phyloP scores from a whole-genome alignment of 2,329 filamentous ascomycete species.

The Pseudopithomyces chartarum region DNA sequence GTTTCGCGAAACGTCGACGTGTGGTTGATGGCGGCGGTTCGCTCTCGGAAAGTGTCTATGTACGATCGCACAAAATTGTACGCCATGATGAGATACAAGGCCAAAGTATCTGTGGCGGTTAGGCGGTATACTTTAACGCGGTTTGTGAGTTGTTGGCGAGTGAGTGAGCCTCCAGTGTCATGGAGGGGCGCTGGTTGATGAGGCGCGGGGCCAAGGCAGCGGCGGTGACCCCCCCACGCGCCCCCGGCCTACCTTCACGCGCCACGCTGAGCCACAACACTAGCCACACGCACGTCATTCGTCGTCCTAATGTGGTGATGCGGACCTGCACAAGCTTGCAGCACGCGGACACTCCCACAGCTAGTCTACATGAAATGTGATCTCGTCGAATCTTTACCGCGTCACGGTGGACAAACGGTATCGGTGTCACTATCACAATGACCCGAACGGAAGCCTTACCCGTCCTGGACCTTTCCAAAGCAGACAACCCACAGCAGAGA shows the following conservation, averaged over 20 bases:
- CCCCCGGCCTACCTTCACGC: not conserved
- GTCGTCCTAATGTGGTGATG: not conserved
- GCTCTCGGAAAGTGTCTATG: slow-evolving; percentile 88
- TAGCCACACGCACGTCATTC: slow-evolving; percentile 17
- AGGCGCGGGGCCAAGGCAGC: slow-evolving; percentile 3
- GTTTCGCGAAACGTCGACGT: slow-evolving; percentile 93
- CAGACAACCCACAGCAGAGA: slow-evolving; percentile 41
- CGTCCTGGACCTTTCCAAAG: slow-evolving; percentile 55
- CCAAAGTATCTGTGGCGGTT: not conserved
- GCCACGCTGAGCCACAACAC: not conserved
- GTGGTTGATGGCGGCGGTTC: slow-evolving; percentile 84
- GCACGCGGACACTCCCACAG: slow-evolving; percentile 11
- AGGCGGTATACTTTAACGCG: not conserved
- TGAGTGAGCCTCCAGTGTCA: slow-evolving; percentile 5
- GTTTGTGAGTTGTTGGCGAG: slow-evolving; percentile 5
- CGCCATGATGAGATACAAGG: slow-evolving; percentile 66
- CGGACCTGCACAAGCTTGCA: not conserved
- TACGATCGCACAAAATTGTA: slow-evolving; percentile 79
- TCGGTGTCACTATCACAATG: slow-evolving; percentile 8
- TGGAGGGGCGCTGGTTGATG: not conserved
- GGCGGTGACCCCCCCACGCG: not conserved
- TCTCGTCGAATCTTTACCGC: not conserved
- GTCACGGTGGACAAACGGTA: slow-evolving; percentile 4
- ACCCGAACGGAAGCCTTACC: slow-evolving; percentile 46
- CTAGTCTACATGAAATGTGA: slow-evolving; percentile 2